Evolutionary conservation across 345 rosid genomes (phyloP), one percentile per base, ranked within the genome.

Genomic region (Salix caprea): DNA sequence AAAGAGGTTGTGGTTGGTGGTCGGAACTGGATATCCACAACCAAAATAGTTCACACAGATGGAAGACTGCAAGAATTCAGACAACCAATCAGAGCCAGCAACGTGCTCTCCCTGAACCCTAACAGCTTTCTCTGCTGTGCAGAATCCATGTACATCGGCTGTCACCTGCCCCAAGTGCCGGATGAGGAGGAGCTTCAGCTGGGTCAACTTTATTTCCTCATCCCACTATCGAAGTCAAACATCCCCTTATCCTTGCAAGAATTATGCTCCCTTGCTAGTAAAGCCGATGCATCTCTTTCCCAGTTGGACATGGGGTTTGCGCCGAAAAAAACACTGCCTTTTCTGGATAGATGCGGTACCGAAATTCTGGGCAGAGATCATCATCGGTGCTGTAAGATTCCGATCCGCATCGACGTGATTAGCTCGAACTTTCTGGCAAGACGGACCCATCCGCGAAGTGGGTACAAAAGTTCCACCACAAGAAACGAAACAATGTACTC

Each of bases 171-270:
- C 4, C 86, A 21, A 0, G 70, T 85, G 26, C 48, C 58, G 0
- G 77, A 73, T 23, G 80, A 85, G 3, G 90, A 86, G 66, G 82
- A 85, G 11, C 87, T 89, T 8, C 86, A 83, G 67, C 39, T 75
- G 30, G 89, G 83, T 56, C 87, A 86, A 34, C 78, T 86, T 26
- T 88, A 86, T 66, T 89, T 88, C 76, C 83, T 88, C 70, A 26
- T 89, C 79, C 91, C 88, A 18, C 74, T 80, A 6, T 83, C 85
- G 11, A 76, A 66, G 52, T 85, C 84, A 12, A 76, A 56, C 5
- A 42, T 37, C 0, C 83, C 76, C 15, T 56, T 86, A 14, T 75
- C 89, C 39, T 82, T 89, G 30, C 83, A 78, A 44, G 83, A 87
- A 3, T 44, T 89, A 19, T 81, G 92, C 44, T 75, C 46, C 7